Evolutionary conservation across 176 grass and related monocot genomes (phyloP), one percentile per base, ranked within the genome.

Genomic region (Cenchrus americanus): DNA sequence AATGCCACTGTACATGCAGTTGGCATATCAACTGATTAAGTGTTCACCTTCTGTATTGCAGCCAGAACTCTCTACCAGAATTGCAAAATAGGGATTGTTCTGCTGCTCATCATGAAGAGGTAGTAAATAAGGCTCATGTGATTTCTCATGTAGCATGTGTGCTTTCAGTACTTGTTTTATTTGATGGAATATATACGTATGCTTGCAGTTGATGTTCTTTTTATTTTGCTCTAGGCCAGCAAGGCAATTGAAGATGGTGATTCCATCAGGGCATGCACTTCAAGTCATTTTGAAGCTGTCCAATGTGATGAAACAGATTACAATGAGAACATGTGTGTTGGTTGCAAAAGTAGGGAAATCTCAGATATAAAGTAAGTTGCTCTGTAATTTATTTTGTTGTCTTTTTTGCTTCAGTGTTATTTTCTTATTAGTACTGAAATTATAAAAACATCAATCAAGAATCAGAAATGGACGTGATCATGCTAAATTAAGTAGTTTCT

Each of bases 291-390:
- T 80, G 68, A 51, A 79, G 21, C 22, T 42, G 55, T 46, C 76
- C 77, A 60, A 37, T 64, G 62, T 64, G 74, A 61, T 83, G 84
- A 87, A 87, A 75, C 69, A 69, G n/a, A 83, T 23, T 47, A 40
- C 60, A 21, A 14, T 74, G 69, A 86, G 21, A 66, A 78, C 78
- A 68, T 68, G 21, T 97, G 90, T 85, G 13, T 79, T 87, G 44
- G 77, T 80, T 97, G 94, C 85, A 90, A 21, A 85, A 74, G 60
- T 30, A 66, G 23, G 10, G 66, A 64, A 83, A 42, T 3, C 70
- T 83, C 83, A 77, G 87, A 75, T 85, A 67, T 81, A 80, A 78
- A 90, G 94, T 97, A 80, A 83, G 94, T 90, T 50, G 85, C 42
- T 76, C 66, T 81, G 41, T 62, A 48, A 67, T 82, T 51, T 62